Evolutionary conservation across 352 stramenopile genomes (phyloP).

Genomic region (Phytophthora syringae): DNA sequence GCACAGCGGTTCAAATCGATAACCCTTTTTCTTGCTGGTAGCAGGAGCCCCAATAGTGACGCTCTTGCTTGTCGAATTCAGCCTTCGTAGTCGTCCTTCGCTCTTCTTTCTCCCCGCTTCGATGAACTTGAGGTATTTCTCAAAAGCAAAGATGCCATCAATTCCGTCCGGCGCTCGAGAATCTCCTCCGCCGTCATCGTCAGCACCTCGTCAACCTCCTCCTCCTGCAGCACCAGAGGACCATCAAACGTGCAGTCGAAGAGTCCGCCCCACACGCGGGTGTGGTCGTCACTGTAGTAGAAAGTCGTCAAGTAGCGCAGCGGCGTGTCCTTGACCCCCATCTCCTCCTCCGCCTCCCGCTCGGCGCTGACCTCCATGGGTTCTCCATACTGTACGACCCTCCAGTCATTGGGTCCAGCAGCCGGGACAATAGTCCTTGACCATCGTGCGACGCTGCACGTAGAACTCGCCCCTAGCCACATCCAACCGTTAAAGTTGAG

Average conservation of each 20-base stretch:
- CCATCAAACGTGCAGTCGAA: no score
- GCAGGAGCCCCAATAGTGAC: no score
- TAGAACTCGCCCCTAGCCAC: slow-evolving; percentile 75
- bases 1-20: no score
- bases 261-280: slow-evolving; percentile 75
- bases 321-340: slow-evolving; percentile 70
- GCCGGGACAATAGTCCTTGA: slow-evolving; percentile 92
- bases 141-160: no score
- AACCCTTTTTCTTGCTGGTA: no score
- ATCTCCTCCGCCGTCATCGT: slow-evolving; percentile 74
- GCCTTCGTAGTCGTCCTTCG: no score
- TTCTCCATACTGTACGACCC: slow-evolving; percentile 83
- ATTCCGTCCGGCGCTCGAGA: slow-evolving; percentile 60
- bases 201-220: slow-evolving; percentile 85
- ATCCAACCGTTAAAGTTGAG: no score
- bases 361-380: slow-evolving; percentile 67
- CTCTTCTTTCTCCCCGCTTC: no score
- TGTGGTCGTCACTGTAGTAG: slow-evolving; percentile 70
- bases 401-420: slow-evolving; percentile 84
- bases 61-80: no score
- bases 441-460: slow-evolving; percentile 86
- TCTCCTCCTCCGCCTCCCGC: slow-evolving; percentile 84
- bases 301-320: slow-evolving; percentile 67
- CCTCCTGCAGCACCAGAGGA: slow-evolving; percentile 60
- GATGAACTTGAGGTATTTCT: slow-evolving; percentile 73